Percentiles rank a stretch among this genome's conserved stretches.
Conservation (phyloP, 768 basidiomycete species). For the Naganishia randhawae region DNA sequence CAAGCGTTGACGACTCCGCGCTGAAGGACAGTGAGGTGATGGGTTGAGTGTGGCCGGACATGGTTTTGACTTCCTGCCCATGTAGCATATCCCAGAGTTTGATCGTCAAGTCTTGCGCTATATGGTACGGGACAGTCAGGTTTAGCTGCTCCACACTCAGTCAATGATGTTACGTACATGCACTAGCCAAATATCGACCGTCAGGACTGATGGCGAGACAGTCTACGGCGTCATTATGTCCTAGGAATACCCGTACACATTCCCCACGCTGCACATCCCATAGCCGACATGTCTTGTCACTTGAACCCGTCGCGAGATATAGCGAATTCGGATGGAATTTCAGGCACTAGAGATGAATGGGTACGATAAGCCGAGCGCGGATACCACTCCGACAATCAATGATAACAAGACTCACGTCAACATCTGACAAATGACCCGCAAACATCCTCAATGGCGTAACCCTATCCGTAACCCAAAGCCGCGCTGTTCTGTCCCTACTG, state of each 20-base stretch:
- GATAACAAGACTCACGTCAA: constrained; percentile 67
- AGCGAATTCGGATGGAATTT: constrained; percentile 96
- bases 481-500: constrained; percentile 86
- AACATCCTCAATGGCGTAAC: constrained; percentile 81
- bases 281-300: constrained; percentile 88
- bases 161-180: constrained; percentile 57
- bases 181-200: constrained; percentile 86
- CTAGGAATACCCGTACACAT: constrained; percentile 91
- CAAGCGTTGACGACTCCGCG: constrained; percentile 81
- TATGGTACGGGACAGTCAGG: constrained; percentile 3
- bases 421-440: constrained; percentile 92
- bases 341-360: constrained; percentile 63
- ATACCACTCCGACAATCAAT: not conserved
- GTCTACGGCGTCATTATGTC: constrained; percentile 84
- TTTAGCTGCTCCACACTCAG: not conserved
- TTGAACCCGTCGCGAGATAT: constrained; percentile 94
- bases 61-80: constrained; percentile 91
- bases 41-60: constrained; percentile 85
- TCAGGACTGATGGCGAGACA: constrained; percentile 86
- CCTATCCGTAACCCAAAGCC: constrained; percentile 93
- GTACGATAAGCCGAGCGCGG: not conserved
- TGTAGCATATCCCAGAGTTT: constrained; percentile 95
- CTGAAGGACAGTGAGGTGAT: constrained; percentile 89
- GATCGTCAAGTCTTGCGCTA: constrained; percentile 86
- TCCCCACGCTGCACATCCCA: constrained; percentile 98